Evolutionary conservation across 2,329 filamentous ascomycete genomes (phyloP), one percentile per base, ranked within the genome.

Genomic region (Cadophora sp.): DNA sequence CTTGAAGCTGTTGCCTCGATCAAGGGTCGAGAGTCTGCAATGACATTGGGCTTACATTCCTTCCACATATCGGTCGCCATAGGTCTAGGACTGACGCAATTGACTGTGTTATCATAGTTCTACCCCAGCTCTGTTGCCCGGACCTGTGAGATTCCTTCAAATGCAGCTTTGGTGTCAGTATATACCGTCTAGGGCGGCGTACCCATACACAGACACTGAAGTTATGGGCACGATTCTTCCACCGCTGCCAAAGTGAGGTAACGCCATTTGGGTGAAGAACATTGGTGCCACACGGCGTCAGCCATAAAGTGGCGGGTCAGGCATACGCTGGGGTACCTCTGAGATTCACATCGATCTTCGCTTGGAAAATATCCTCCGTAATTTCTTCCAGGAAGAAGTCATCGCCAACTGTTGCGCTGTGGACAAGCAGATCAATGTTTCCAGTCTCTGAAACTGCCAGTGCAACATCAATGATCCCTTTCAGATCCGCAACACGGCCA

Each of bases 181-280:
- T 90, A 90, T 2, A 87, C 75, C 1, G 82, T 80, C 2, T 86
- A 70, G 0, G 79, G 75, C 1, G 80, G 76, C 67, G 85, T 83
- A 0, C 83, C 85, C 2, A 72, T 72, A 0, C 87, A 81, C 82
- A 11, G 81, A 86, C 1, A 90, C 81, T 1, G 84, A 88, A 16
- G 82, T 82, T 68, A 90, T 83, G 77, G 89, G 89, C 78, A 90
- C 84, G 68, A 90, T 85, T 8, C 87, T 82, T 4, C 76, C 77
- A 3, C 80, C 79, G 3, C 77, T 72, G 37, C 79, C 78, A 1
- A 90, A 79, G 69, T 86, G 79, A 0, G 86, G 86, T 14, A 86
- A 77, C 0, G 85, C 81, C 0, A 84, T 83, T 71, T 87, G 83
- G 1, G 83, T 82, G 66, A 90, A 79, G 24, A 89, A 78, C 16